These are phyloP conservation scores for Inga laurina DNA, from an alignment of 306 rosid genomes.

Conservation along the genomic window DNA sequence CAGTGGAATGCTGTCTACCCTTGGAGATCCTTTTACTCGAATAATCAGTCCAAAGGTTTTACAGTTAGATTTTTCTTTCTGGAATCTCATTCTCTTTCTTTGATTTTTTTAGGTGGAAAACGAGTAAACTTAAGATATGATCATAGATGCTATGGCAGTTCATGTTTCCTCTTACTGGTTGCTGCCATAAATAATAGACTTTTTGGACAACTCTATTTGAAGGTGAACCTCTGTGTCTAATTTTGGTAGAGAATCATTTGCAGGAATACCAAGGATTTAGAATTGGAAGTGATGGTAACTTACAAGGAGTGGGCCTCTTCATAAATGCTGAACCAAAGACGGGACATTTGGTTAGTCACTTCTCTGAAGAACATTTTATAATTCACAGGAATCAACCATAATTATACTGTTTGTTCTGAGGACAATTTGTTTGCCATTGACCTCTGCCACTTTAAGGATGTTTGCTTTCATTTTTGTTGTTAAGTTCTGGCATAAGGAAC, in stretches of 20 bases:
- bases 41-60: conserved; percentile 91
- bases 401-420: conserved; percentile 12
- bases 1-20: conserved; percentile 97
- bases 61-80: conserved; percentile 7
- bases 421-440: conserved; percentile 16
- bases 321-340: conserved; percentile 84
- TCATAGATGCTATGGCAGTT: not conserved
- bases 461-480: conserved; percentile 11
- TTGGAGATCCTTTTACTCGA: conserved; percentile 95
- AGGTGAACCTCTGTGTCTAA: not conserved
- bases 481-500: not conserved
- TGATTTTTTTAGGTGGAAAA: not conserved
- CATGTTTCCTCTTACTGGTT: conserved; percentile 8
- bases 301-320: conserved; percentile 94
- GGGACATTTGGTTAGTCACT: conserved; percentile 79
- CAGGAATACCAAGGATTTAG: conserved; percentile 95
- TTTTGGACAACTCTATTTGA: not conserved
- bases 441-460: not conserved
- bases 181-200: conserved; percentile 14
- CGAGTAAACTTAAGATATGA: not conserved
- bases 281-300: conserved; percentile 86
- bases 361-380: not conserved
- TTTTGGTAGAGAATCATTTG: conserved; percentile 33
- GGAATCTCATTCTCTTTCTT: conserved; percentile 20
- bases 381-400: not conserved